Conservation (phyloP, 2,329 filamentous ascomycete species). For the Phyllosticta ampelicida region DNA sequence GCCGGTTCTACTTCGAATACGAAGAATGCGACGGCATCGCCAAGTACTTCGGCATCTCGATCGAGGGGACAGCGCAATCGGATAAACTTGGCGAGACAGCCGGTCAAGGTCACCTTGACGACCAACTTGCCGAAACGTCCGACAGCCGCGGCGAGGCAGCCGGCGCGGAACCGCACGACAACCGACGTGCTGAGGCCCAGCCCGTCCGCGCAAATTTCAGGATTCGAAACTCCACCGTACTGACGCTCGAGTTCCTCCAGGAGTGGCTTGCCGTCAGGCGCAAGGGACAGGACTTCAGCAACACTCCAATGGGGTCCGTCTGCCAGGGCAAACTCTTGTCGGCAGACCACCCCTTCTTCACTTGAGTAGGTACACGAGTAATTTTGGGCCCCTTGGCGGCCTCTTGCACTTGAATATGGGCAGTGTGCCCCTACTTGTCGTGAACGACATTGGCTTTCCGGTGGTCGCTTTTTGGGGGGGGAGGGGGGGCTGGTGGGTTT, state of each 20-base stretch:
- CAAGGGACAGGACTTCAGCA: constrained; percentile 45
- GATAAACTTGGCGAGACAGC: neutral
- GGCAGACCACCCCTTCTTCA: constrained; percentile 44
- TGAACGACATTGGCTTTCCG: neutral
- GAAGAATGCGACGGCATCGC: constrained; percentile 29
- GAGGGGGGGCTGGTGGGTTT: too few species aligned
- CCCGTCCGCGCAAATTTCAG: neutral
- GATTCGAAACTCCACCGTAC: constrained; percentile 14
- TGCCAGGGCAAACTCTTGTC: constrained; percentile 41
- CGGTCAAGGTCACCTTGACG: neutral
- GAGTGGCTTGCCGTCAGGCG: constrained; percentile 48
- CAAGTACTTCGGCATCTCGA: constrained; percentile 18
- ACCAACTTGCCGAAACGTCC: neutral
- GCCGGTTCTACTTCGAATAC: constrained; percentile 49
- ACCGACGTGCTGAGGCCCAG: too few species aligned
- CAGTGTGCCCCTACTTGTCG: neutral
- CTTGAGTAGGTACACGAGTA: neutral
- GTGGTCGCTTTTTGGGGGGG: too few species aligned
- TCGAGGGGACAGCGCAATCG: neutral
- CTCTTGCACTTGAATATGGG: neutral
- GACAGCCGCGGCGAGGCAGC: too few species aligned
- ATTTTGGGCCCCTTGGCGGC: neutral
- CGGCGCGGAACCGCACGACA: too few species aligned
- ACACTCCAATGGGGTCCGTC: constrained; percentile 50
- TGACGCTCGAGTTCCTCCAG: constrained; percentile 31